Evolutionary conservation across 2,329 filamentous ascomycete species (phyloP).

Genomic region (Hypoxylon sp.): DNA sequence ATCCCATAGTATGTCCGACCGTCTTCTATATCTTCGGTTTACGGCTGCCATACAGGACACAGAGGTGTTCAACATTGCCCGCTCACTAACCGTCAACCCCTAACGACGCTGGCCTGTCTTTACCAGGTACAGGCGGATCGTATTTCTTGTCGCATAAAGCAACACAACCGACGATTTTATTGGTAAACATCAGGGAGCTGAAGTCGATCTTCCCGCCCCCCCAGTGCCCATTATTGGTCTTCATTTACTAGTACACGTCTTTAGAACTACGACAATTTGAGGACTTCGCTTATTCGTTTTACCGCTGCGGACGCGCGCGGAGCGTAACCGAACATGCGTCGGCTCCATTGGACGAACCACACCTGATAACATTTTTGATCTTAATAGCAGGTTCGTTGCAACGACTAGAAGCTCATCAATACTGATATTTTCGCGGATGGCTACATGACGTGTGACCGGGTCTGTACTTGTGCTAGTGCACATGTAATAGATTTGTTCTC

Average conservation of each 20-base stretch:
- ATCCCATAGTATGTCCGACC: background rate
- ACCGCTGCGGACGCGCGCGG: background rate
- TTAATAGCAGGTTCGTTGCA: background rate
- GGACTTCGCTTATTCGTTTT: background rate
- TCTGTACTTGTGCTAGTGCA: background rate
- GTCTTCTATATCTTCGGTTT: background rate
- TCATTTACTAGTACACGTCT: background rate
- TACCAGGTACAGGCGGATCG: background rate
- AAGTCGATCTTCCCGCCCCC: background rate
- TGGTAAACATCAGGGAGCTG: background rate
- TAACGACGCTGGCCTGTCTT: background rate
- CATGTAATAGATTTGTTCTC: background rate
- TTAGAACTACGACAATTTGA: background rate
- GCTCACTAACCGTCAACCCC: background rate
- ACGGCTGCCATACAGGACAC: background rate
- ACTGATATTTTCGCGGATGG: background rate
- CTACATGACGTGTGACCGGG: background rate
- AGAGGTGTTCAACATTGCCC: background rate
- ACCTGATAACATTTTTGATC: background rate
- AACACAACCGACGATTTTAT: background rate
- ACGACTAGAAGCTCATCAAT: background rate
- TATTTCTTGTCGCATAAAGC: background rate
- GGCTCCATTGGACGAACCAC: conserved; percentile 3
- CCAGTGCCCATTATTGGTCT: background rate
- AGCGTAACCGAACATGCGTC: background rate